phyloP scores from a whole-genome alignment of 306 rosid species.

The Cicer yamashitae region DNA sequence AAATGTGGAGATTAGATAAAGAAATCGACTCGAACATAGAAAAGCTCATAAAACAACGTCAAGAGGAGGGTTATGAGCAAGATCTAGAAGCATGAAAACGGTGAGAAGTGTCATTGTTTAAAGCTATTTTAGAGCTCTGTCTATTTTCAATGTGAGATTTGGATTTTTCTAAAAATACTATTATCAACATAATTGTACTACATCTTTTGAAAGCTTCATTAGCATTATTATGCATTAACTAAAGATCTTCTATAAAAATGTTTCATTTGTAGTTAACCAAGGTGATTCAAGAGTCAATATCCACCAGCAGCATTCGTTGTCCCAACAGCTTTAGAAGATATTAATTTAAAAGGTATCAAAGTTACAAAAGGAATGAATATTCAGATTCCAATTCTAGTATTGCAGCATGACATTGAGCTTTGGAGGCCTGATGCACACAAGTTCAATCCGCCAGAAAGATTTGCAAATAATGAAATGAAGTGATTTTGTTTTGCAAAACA shows the following conservation, averaged over 20 bases:
- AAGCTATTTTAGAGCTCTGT: too few species aligned
- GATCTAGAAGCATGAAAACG: conserved; percentile 56
- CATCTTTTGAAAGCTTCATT: neutral
- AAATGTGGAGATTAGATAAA: conserved; percentile 69
- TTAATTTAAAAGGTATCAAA: conserved; percentile 51
- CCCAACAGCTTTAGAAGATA: conserved; percentile 54
- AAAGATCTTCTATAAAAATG: neutral
- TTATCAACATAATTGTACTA: neutral
- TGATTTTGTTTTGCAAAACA: too few species aligned
- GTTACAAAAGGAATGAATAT: conserved; percentile 67
- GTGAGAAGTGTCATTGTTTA: neutral
- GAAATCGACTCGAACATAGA: conserved; percentile 55
- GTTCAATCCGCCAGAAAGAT: conserved; percentile 74
- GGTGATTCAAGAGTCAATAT: conserved; percentile 85
- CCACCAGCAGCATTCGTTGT: conserved; percentile 54
- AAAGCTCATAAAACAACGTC: conserved; percentile 52
- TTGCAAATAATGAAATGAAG: too few species aligned
- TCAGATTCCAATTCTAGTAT: conserved; percentile 57
- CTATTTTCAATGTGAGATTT: too few species aligned
- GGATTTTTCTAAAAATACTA: too few species aligned
- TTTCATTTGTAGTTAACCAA: conserved; percentile 58
- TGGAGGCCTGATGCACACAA: conserved; percentile 68
- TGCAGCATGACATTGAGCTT: conserved; percentile 54
- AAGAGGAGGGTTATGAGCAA: conserved; percentile 47
- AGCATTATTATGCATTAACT: neutral